Evolutionary conservation across 2,329 filamentous ascomycete genomes (phyloP).

Genomic region (Hypomyces rosellus): DNA sequence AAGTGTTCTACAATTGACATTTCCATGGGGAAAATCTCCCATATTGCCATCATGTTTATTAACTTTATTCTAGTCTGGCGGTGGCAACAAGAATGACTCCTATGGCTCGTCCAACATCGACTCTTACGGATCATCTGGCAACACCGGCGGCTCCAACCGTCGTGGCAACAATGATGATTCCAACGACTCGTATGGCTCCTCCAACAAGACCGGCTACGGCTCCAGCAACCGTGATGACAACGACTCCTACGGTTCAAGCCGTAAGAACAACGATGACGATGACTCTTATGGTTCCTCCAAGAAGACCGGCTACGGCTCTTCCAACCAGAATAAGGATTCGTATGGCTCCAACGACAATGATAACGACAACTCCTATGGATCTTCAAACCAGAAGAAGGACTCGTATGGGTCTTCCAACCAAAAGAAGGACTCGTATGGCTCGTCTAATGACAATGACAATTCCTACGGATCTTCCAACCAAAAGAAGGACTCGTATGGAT

Average conservation of each 20-base stretch:
- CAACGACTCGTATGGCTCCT: constrained; percentile 1
- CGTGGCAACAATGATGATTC: constrained; percentile 5
- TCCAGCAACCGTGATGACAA: constrained; percentile 11
- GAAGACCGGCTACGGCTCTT: constrained; percentile 6
- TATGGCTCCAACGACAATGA: constrained; percentile 16
- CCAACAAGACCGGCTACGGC: constrained; percentile 14
- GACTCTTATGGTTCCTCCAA: constrained; percentile 18
- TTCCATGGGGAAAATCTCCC: not conserved
- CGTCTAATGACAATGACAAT: too few species aligned
- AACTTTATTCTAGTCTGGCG: constrained; percentile 13
- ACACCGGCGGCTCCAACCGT: constrained; percentile 15
- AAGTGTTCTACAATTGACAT: not conserved
- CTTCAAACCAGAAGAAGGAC: constrained; percentile 6
- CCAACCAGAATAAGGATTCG: constrained; percentile 7
- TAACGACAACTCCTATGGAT: constrained; percentile 6
- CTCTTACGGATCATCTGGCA: too few species aligned
- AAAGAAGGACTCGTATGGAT: constrained; percentile 15
- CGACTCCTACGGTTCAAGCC: constrained; percentile 2
- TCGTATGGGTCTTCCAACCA: constrained; percentile 7
- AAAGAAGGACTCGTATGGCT: too few species aligned
- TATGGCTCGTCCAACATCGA: constrained; percentile 17
- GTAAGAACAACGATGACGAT: not conserved
- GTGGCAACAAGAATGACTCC: constrained; percentile 16
- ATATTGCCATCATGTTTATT: not conserved
- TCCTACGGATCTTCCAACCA: constrained; percentile 1